Percentiles rank a stretch among this genome's conserved stretches.
phyloP scores from a whole-genome alignment of 768 basidiomycete genomes.

The Nevesoporus exiguus region DNA sequence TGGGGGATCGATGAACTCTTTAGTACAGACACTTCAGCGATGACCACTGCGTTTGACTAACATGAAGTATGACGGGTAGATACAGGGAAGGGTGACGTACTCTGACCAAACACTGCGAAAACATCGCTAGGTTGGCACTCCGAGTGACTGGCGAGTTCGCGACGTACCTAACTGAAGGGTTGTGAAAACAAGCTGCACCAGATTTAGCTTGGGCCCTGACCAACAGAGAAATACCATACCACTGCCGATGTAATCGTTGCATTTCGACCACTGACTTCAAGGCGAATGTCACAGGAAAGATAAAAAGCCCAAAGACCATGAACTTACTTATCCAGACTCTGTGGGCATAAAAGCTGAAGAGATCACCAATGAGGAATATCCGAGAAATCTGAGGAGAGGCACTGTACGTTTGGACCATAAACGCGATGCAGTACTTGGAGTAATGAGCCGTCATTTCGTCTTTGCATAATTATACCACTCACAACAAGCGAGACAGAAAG shows the following conservation, averaged over 20 bases:
- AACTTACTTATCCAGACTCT: slow-evolving; percentile 24
- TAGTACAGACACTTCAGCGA: slow-evolving; percentile 3
- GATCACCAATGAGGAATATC: not conserved
- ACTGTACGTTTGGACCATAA: slow-evolving; percentile 15
- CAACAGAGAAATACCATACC: slow-evolving; percentile 3
- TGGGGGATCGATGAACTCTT: not conserved
- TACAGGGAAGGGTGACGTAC: not conserved
- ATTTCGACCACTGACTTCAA: slow-evolving; percentile 13
- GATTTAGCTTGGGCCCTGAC: not conserved
- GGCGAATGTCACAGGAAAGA: not conserved
- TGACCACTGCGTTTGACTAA: not conserved
- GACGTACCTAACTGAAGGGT: slow-evolving; percentile 11
- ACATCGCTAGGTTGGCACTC: not conserved
- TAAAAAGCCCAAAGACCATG: not conserved
- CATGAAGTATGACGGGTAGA: not conserved
- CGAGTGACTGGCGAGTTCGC: not conserved
- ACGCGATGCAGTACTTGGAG: slow-evolving; percentile 7
- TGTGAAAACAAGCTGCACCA: not conserved
- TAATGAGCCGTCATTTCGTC: not conserved
- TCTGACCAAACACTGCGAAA: slow-evolving; percentile 7
- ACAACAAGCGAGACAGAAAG: not conserved
- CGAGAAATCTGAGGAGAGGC: not conserved
- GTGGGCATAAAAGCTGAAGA: slow-evolving; percentile 19
- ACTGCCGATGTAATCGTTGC: slow-evolving; percentile 10
- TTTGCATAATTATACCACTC: not conserved